Percentiles rank a stretch among this genome's conserved stretches.
These are phyloP conservation scores for Phtheirospermum japonicum DNA, from an alignment of 257 asterid species.

Conservation along the genomic window DNA sequence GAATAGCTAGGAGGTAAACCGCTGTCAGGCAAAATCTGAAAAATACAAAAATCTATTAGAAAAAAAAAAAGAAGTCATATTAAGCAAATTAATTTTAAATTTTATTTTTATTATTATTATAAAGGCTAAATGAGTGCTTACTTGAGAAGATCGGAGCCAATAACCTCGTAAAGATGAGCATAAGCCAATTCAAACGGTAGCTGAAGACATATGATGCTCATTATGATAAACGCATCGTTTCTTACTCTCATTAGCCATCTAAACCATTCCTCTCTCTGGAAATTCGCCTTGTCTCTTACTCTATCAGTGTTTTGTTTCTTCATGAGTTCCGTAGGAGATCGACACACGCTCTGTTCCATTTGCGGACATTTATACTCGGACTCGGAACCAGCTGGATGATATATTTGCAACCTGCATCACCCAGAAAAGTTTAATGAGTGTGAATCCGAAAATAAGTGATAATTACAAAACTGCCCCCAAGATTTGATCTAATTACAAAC, in stretches of 20 bases:
- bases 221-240: conserved; percentile 70
- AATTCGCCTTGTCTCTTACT: conserved; percentile 54
- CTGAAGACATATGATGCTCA: conserved; percentile 88
- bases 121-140: conserved; percentile 37
- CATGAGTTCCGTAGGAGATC: conserved; percentile 47
- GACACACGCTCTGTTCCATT: conserved; percentile 38
- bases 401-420: conserved; percentile 65
- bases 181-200: conserved; percentile 92
- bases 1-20: conserved; percentile 76
- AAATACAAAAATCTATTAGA: no score
- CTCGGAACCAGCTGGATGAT: conserved; percentile 46
- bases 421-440: not conserved
- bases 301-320: conserved; percentile 55
- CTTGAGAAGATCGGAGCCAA: conserved; percentile 65
- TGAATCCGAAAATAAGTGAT: not conserved
- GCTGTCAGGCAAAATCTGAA: conserved; percentile 79
- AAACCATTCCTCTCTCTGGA: conserved; percentile 91
- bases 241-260: conserved; percentile 85
- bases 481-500: not conserved
- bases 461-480: not conserved
- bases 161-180: conserved; percentile 78
- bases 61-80: conserved; percentile 19
- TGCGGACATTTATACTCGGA: conserved; percentile 46
- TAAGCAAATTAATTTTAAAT: not conserved
- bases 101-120: no score